Percentiles rank a stretch among this genome's conserved stretches.
phyloP scores from a whole-genome alignment of 2,329 filamentous ascomycete genomes.

The Paramyrothecium roridum region DNA sequence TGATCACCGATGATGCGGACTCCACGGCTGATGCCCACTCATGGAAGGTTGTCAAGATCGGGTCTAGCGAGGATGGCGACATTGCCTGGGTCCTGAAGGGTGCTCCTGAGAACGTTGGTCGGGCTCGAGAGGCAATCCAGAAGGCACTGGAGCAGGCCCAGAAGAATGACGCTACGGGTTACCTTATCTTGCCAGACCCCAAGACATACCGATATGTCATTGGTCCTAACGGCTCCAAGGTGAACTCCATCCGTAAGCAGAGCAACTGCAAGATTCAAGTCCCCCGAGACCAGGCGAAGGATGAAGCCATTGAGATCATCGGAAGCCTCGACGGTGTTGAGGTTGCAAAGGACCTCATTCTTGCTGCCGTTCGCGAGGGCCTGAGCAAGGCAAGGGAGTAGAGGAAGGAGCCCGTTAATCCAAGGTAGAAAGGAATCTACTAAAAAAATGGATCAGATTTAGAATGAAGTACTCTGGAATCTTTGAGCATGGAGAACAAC shows the following conservation, averaged over 20 bases:
- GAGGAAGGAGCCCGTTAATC: background rate
- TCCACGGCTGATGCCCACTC: conserved; percentile 66
- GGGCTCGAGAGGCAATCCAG: conserved; percentile 73
- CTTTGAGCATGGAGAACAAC: background rate
- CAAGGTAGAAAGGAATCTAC: background rate
- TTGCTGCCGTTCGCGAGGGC: conserved; percentile 74
- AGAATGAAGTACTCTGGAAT: background rate
- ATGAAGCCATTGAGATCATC: conserved; percentile 86
- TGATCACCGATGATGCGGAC: conserved; percentile 85
- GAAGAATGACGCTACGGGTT: conserved; percentile 73
- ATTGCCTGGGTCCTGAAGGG: conserved; percentile 91
- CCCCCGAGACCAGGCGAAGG: conserved; percentile 70
- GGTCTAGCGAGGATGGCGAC: conserved; percentile 61
- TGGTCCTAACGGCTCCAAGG: conserved; percentile 82
- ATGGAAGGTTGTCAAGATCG: conserved; percentile 74
- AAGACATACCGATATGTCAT: conserved; percentile 88
- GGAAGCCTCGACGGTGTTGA: conserved; percentile 79
- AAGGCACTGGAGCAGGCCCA: conserved; percentile 69
- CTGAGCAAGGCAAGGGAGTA: conserved; percentile 30
- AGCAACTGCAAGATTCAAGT: conserved; percentile 94
- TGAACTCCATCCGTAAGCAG: conserved; percentile 88
- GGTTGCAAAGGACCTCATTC: conserved; percentile 82
- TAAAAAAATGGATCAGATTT: background rate
- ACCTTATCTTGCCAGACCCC: conserved; percentile 86
- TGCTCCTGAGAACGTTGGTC: conserved; percentile 71